phyloP scores from a whole-genome alignment of 495 filamentous ascomycete genomes.

The Annulohypoxylon maeteangense region DNA sequence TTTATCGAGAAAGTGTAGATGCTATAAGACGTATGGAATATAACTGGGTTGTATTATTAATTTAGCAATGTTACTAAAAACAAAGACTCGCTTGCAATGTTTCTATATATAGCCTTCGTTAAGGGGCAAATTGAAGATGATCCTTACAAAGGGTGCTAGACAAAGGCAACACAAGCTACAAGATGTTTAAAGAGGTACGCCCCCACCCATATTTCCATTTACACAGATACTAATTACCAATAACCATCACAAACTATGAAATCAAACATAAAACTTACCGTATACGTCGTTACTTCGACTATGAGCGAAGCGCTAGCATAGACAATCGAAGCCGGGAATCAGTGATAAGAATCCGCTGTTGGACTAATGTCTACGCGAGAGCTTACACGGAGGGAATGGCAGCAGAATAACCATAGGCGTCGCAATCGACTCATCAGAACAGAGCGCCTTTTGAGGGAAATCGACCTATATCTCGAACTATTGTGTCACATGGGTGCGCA shows the following conservation, averaged over 20 bases:
- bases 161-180: not conserved
- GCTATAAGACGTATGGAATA: too few species aligned
- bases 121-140: not conserved
- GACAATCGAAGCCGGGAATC: not conserved
- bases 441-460: slow-evolving; percentile 16
- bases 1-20: too few species aligned
- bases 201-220: not conserved
- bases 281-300: slow-evolving; percentile 25
- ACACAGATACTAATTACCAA: not conserved
- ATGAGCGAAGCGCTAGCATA: slow-evolving; percentile 33
- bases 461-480: slow-evolving; percentile 15
- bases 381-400: slow-evolving; percentile 20
- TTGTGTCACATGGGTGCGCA: not conserved
- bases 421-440: slow-evolving; percentile 6
- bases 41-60: not conserved
- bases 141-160: not conserved
- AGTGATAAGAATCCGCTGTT: not conserved
- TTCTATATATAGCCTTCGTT: not conserved
- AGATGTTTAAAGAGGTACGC: not conserved
- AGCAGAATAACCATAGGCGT: not conserved
- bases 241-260: slow-evolving; percentile 12
- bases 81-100: not conserved
- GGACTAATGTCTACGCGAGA: slow-evolving; percentile 31
- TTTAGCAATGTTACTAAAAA: not conserved
- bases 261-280: slow-evolving; percentile 33